Conservation (phyloP, 331 rosid genomes). For the Rhamnella rubrinervis region DNA sequence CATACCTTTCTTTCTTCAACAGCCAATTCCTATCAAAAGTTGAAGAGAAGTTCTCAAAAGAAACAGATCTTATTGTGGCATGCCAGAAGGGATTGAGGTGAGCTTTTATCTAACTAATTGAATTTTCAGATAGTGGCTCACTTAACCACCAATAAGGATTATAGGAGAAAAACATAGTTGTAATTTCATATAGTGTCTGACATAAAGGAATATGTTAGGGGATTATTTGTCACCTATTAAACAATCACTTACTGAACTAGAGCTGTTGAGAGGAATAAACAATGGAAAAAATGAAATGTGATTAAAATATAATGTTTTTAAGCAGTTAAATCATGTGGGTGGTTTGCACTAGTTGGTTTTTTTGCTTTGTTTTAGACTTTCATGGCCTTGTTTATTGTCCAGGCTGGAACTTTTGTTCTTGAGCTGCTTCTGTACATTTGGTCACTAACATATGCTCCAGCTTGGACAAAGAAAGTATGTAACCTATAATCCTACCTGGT, state of each 20-base stretch:
- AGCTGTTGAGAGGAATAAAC: background rate
- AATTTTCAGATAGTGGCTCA: constrained; percentile 21
- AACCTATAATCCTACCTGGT: background rate
- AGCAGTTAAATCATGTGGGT: too few relatives aligned
- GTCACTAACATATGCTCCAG: background rate
- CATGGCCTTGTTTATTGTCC: background rate
- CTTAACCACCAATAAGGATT: background rate
- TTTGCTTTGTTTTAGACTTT: background rate
- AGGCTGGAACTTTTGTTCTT: background rate
- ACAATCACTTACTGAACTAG: too few relatives aligned
- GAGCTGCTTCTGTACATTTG: background rate
- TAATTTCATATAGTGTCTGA: background rate
- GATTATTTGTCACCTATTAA: background rate
- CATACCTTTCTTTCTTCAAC: constrained; percentile 29
- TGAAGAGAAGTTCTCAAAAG: constrained; percentile 68
- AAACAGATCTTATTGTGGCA: constrained; percentile 80
- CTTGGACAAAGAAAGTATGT: constrained; percentile 1
- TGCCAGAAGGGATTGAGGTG: constrained; percentile 96
- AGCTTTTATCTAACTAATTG: constrained; percentile 22
- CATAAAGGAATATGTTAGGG: too few relatives aligned
- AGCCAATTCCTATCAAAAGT: constrained; percentile 78
- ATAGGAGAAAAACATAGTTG: background rate
- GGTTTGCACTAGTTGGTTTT: background rate
- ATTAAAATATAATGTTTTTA: background rate
- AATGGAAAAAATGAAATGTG: background rate